Evolutionary conservation across 148 eudicot genomes (phyloP), one percentile per base, ranked within the genome.

Genomic region (Salicornia ramosissima): DNA sequence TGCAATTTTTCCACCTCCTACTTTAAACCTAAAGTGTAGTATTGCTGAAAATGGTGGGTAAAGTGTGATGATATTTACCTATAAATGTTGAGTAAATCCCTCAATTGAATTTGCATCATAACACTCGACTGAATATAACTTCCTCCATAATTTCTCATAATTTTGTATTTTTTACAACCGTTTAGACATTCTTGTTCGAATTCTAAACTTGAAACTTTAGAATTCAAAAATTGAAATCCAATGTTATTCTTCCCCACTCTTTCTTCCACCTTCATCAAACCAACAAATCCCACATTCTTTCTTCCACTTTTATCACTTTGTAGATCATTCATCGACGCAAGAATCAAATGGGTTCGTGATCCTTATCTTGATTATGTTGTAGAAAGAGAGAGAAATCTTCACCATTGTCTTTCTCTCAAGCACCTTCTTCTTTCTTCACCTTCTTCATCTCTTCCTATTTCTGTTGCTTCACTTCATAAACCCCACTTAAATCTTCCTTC

Each of bases 291-390:
- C 22, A 18, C 53, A 18, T 49, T n/a, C 45, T 66, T 21, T 21
- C 72, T 5, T 65, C 71, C 54, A 22, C 74, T 10, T 34, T 51
- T 70, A 53, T 58, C 29, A 46, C 28, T 21, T 57, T 42, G 36
- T 18, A 81, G 88, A 70, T 77, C 87, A 65, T 89, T 89, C 77
- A 60, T 87, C 26, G 78, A 82, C 72, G 91, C 86, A 25, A 80
- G 64, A 73, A 55, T 88, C 69, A 86, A 85, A 86, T 88, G 89
- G 89, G 89, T 83, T 19, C 81, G 91, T 26, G 97, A 90, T 43
- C 85, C 80, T 0, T 78, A 69, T 72, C 80, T 90, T 46, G 96
- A 90, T 74, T 53, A 65, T 46, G 84, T 83, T 19, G 88, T 86
- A 0, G 77, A 77, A 15, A 81, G 81, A 21, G 93, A 90, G 55